phyloP scores from a whole-genome alignment of 23 red algal species.

The Gracilaria gracilis region DNA sequence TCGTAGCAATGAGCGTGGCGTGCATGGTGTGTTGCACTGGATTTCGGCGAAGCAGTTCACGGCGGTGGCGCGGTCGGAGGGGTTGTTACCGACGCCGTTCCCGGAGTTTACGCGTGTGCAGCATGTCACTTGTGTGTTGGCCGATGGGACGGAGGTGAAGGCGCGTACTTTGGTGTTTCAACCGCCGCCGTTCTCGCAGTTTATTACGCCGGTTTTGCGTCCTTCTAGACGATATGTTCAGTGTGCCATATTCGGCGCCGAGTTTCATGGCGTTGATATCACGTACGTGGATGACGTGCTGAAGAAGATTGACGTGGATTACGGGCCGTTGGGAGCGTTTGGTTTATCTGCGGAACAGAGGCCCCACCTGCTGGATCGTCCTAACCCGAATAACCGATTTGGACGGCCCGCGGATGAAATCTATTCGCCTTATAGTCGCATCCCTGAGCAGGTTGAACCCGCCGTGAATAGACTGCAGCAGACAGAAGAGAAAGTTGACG shows the following conservation, averaged over 20 bases:
- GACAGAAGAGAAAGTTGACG: conserved; percentile 8
- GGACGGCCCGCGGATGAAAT: conserved; percentile 31
- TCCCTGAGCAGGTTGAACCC: conserved; percentile 7
- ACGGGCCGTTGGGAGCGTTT: conserved; percentile 48
- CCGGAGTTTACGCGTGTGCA: not conserved
- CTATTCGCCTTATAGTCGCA: conserved; percentile 29
- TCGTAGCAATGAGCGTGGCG: not conserved
- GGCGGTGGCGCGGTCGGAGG: conserved; percentile 40
- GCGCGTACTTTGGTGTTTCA: conserved; percentile 50
- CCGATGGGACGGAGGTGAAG: conserved; percentile 19
- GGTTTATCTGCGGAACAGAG: conserved; percentile 15
- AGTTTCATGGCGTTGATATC: conserved; percentile 56
- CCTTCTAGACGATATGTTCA: conserved; percentile 67
- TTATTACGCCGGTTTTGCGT: not conserved
- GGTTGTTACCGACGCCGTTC: conserved; percentile 2
- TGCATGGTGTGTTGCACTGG: conserved; percentile 82
- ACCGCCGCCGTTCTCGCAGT: not conserved
- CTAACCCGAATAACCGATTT: conserved; percentile 44
- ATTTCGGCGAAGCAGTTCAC: conserved; percentile 51
- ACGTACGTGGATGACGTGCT: conserved; percentile 52
- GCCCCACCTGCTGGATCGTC: conserved; percentile 55
- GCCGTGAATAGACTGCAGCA: conserved; percentile 20
- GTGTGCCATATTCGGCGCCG: conserved; percentile 43
- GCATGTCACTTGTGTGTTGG: not conserved
- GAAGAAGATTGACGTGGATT: conserved; percentile 15